Evolutionary conservation across 1,139 yeast species (phyloP).

Genomic region (Yamadazyma diddensiae): DNA sequence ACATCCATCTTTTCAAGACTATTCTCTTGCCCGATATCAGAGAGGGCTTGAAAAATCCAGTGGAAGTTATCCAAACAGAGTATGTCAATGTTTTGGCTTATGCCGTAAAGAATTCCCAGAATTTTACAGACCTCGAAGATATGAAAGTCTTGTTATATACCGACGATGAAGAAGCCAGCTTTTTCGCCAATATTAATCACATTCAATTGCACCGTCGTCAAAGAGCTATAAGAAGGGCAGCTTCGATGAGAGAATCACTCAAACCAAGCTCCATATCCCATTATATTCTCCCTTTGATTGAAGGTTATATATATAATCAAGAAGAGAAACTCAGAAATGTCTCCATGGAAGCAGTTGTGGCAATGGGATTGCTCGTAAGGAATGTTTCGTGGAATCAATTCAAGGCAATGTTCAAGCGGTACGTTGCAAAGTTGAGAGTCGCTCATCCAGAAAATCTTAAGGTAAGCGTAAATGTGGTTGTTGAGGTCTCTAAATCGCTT

Average conservation of each 20-base stretch:
- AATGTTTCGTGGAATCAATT: constrained; percentile 78
- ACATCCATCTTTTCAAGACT: constrained; percentile 48
- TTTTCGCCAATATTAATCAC: constrained; percentile 77
- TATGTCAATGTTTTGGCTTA: constrained; percentile 66
- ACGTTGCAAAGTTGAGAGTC: constrained; percentile 52
- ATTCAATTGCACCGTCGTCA: constrained; percentile 86
- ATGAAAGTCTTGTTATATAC: constrained; percentile 62
- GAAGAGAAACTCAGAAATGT: constrained; percentile 68
- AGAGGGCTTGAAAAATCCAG: constrained; percentile 60
- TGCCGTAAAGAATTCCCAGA: constrained; percentile 50
- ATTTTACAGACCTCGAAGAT: constrained; percentile 57
- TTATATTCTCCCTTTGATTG: constrained; percentile 80
- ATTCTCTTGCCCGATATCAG: constrained; percentile 65
- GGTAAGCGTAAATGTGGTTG: constrained; percentile 60
- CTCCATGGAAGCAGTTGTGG: constrained; percentile 66
- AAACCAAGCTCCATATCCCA: constrained; percentile 66
- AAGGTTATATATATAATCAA: constrained; percentile 62
- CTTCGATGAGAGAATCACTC: constrained; percentile 38
- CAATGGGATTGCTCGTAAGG: constrained; percentile 59
- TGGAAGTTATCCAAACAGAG: constrained; percentile 68
- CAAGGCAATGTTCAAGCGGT: constrained; percentile 70
- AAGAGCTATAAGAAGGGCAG: constrained; percentile 68
- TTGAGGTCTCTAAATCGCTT: constrained; percentile 59
- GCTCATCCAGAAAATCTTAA: constrained; percentile 53
- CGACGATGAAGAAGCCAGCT: constrained; percentile 82